Base-by-base conservation (phyloP, 495 filamentous ascomycete species). In the Neurospora sp. region DNA sequence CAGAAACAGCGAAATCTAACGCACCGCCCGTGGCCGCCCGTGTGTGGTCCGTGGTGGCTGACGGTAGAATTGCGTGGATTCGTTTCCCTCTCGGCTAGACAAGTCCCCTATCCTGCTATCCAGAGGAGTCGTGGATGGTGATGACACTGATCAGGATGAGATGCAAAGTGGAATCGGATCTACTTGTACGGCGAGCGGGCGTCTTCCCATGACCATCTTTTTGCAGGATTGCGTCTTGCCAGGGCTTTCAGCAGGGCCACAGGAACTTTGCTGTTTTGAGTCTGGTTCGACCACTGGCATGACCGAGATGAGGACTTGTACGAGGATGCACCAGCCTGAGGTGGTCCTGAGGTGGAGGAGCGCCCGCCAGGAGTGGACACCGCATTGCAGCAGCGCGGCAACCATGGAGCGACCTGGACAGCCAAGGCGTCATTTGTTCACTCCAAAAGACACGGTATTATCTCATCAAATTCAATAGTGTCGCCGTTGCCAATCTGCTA, bases 21-120 rank as follows among this genome's bases (percentile, higher is more conserved):
- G 54, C 54, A 66, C 54, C 15, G 54, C 54, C 54, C 54, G 54
- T 66, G 28, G 54, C 5, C 54, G 54, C 54, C 54, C 54, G 6
- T 62, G 54, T 62, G 54, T 62, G 28, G 24, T 28, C 37, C 59
- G 73, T 78, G 79, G 77, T 77, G 79, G 75, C 74, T 72, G 76
- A 76, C 74, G 73, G 69, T 70, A 74, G 73, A 78, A 74, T 77
- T 76, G 76, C 76, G 78, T 78, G 77, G 79, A 79, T 73, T 80
- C 74, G 73, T 75, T 62, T 66, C 54, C 28, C 42, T 73, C 77
- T 82, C 79, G 80, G 78, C 77, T 81, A 66, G 28, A 66, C 24
- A 15, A 34, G 54, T 66, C 28, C 54, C 54, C 54, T 66, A 28
- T 59, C 48, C 48, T 13, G 10, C 21, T 59, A 59, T 54, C 48